Conservation (phyloP, 1,284 basidiomycete genomes). For the Neolentinus lepideus region DNA sequence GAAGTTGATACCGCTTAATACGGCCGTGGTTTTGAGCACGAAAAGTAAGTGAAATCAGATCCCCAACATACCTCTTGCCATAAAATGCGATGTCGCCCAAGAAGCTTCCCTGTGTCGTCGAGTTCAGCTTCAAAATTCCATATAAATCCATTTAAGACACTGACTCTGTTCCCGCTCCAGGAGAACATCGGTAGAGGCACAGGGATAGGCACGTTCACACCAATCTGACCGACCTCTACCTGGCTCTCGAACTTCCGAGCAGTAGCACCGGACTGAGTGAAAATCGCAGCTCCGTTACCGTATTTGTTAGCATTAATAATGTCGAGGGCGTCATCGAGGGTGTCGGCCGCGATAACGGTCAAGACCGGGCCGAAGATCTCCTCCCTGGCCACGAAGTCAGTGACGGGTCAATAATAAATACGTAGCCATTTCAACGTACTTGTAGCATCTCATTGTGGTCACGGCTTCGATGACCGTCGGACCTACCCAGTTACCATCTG, state of each 20-base stretch:
- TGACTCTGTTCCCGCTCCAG: slow-evolving; percentile 85
- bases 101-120: slow-evolving; percentile 58
- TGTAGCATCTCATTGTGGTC: slow-evolving; percentile 84
- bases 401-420: background rate
- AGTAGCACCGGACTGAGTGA: slow-evolving; percentile 95
- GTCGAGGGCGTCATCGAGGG: slow-evolving; percentile 86
- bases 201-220: slow-evolving; percentile 91
- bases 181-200: slow-evolving; percentile 90
- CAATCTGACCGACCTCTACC: slow-evolving; percentile 90
- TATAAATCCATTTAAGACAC: slow-evolving; percentile 4
- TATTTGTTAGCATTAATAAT: slow-evolving; percentile 88
- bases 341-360: slow-evolving; percentile 74
- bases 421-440: slow-evolving; percentile 38
- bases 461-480: slow-evolving; percentile 86
- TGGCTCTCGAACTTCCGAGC: slow-evolving; percentile 89
- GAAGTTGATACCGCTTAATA: slow-evolving; percentile 72
- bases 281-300: slow-evolving; percentile 95
- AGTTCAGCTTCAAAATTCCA: slow-evolving; percentile 22
- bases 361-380: slow-evolving; percentile 97
- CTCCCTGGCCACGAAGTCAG: slow-evolving; percentile 40
- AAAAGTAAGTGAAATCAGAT: background rate
- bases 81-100: slow-evolving; percentile 90
- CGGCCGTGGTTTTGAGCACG: slow-evolving; percentile 4
- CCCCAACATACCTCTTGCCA: slow-evolving; percentile 56
- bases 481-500: slow-evolving; percentile 92